Evolutionary conservation across 495 filamentous ascomycete species (phyloP).

Genomic region (Xylaria longipes): DNA sequence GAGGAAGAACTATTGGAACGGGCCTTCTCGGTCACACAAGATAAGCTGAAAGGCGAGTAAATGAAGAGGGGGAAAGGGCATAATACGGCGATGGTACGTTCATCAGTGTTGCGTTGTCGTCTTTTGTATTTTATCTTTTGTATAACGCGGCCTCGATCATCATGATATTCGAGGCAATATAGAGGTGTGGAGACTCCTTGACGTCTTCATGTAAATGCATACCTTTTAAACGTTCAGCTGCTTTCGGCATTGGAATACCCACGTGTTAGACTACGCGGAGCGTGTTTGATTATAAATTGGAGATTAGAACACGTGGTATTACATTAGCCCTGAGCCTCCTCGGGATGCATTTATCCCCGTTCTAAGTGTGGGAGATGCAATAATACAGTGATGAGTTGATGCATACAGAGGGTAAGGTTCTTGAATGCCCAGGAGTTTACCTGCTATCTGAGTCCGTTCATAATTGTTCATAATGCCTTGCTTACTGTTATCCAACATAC

Average conservation of each 20-base stretch:
- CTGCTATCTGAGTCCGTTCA: neutral
- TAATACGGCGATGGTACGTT: slow-evolving; percentile 17
- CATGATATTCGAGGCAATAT: slow-evolving; percentile 34
- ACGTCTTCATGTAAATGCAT: slow-evolving; percentile 16
- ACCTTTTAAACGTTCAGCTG: slow-evolving; percentile 32
- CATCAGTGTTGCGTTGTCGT: slow-evolving; percentile 30
- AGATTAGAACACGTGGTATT: neutral
- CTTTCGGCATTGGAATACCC: neutral
- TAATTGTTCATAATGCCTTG: neutral
- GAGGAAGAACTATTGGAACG: slow-evolving; percentile 86
- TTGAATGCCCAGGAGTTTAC: neutral
- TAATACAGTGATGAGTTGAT: neutral
- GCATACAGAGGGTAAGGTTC: neutral
- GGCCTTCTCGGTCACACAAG: slow-evolving; percentile 67
- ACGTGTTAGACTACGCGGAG: neutral
- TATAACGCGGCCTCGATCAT: slow-evolving; percentile 35
- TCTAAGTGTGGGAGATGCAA: neutral
- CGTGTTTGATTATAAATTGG: neutral
- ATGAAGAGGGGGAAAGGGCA: slow-evolving; percentile 9
- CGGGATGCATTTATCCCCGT: neutral
- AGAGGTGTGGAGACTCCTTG: slow-evolving; percentile 21
- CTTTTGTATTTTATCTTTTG: slow-evolving; percentile 42
- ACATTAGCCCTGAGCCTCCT: neutral
- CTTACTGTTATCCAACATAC: neutral
- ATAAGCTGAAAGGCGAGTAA: slow-evolving; percentile 75